These are phyloP conservation scores for Eucalyptus erythrocorys DNA, from an alignment of 345 rosid species.

Conservation along the genomic window DNA sequence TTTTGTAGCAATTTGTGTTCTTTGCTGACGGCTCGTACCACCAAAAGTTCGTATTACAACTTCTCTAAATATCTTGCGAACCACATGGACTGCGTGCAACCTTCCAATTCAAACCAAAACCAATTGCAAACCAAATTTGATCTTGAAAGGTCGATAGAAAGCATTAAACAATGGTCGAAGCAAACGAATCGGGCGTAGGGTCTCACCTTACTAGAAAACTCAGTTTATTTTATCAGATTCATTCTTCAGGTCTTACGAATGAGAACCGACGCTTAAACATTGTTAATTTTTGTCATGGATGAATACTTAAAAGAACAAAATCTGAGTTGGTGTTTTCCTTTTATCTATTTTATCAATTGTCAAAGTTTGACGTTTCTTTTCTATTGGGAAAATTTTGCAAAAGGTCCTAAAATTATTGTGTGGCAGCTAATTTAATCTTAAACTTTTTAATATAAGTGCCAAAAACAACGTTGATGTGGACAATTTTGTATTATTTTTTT, in stretches of 20 bases:
- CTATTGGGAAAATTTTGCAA: background rate
- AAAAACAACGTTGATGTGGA: too few species aligned
- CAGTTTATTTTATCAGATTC: background rate
- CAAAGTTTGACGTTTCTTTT: background rate
- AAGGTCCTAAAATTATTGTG: background rate
- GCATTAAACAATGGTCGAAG: background rate
- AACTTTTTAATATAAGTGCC: rapidly evolving
- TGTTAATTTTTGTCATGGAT: background rate
- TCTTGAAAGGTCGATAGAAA: background rate
- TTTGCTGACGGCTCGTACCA: background rate
- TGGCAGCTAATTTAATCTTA: background rate
- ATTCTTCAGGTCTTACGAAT: background rate
- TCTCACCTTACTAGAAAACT: background rate
- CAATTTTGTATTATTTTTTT: too few species aligned
- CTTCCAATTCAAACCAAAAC: background rate
- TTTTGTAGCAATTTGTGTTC: background rate
- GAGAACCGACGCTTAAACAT: background rate
- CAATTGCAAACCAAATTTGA: background rate
- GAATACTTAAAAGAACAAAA: background rate
- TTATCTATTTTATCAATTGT: background rate
- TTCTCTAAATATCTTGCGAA: background rate
- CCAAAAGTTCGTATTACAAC: background rate
- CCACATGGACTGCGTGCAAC: background rate
- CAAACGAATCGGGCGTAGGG: background rate
- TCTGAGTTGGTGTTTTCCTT: background rate